These are phyloP conservation scores for Aspergillus affinis DNA, from an alignment of 495 filamentous ascomycete genomes.

Conservation along the genomic window DNA sequence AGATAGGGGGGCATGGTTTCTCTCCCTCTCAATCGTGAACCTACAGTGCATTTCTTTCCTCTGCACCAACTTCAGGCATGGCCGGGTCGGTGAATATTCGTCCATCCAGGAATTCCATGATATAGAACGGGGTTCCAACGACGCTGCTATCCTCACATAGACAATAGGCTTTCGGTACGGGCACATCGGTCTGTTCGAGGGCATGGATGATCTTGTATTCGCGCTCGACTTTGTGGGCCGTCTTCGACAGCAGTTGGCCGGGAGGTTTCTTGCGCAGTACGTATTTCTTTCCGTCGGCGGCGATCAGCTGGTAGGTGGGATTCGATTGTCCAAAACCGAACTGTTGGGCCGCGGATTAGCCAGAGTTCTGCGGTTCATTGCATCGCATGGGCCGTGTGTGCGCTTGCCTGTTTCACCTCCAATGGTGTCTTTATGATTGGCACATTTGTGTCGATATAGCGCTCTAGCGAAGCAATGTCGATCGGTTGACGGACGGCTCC, in stretches of 20 bases:
- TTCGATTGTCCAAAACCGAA: conserved; percentile 98
- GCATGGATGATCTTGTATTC: conserved; percentile 91
- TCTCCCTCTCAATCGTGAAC: conserved; percentile 16
- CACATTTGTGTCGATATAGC: conserved; percentile 71
- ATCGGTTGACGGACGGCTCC: conserved; percentile 87
- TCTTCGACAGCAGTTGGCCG: conserved; percentile 84
- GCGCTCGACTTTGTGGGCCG: conserved; percentile 92
- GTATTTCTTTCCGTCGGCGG: conserved; percentile 62
- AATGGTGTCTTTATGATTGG: conserved; percentile 78
- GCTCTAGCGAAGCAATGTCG: conserved; percentile 71
- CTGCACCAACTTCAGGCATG: conserved; percentile 69
- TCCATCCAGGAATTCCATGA: conserved; percentile 92
- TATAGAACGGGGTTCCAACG: conserved; percentile 90
- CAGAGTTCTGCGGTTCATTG: background rate
- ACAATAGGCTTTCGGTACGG: conserved; percentile 80
- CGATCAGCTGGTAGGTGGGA: conserved; percentile 87
- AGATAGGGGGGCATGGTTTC: too few species aligned
- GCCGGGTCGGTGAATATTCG: conserved; percentile 88
- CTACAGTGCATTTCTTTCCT: conserved; percentile 71
- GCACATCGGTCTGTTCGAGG: conserved; percentile 74
- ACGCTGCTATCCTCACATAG: conserved; percentile 79
- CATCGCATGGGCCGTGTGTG: background rate
- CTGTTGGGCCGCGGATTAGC: conserved; percentile 39
- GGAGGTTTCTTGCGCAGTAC: conserved; percentile 96
- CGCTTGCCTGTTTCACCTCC: conserved; percentile 79